Percentiles rank a stretch among this genome's conserved stretches.
These are phyloP conservation scores for Irpex lacteus DNA, from an alignment of 1,284 basidiomycete species.

Conservation along the genomic window DNA sequence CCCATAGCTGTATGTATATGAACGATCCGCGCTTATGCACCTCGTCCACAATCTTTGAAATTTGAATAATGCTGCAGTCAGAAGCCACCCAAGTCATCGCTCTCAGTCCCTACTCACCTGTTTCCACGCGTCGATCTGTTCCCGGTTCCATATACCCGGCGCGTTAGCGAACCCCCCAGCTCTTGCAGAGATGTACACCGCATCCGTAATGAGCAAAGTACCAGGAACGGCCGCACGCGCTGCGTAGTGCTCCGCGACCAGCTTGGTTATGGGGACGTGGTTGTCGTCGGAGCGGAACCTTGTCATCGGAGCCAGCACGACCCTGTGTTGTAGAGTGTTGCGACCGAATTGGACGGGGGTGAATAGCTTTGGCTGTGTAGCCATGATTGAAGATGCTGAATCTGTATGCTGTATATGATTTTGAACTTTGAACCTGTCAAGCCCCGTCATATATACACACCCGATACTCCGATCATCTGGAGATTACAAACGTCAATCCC, in stretches of 20 bases:
- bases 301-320: conserved; percentile 50
- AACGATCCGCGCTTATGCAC: conserved; percentile 33
- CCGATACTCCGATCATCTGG: no score
- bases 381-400: no score
- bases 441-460: no score
- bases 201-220: conserved; percentile 49
- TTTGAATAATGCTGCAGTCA: no score
- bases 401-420: no score
- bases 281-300: conserved; percentile 30
- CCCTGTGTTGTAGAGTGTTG: conserved; percentile 35
- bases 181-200: conserved; percentile 37
- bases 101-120: conserved; percentile 23
- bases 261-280: conserved; percentile 25
- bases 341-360: neutral
- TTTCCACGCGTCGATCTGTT: conserved; percentile 48
- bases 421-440: no score
- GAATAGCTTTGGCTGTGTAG: neutral
- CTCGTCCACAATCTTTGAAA: conserved; percentile 22
- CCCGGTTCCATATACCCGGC: conserved; percentile 43
- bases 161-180: conserved; percentile 36
- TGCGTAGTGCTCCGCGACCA: conserved; percentile 42
- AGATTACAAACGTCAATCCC: no score
- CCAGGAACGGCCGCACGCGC: conserved; percentile 28
- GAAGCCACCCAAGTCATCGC: no score
- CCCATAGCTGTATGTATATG: conserved; percentile 48